Evolutionary conservation across 2,329 filamentous ascomycete species (phyloP).

Genomic region (Orbilia blumenaviensis): DNA sequence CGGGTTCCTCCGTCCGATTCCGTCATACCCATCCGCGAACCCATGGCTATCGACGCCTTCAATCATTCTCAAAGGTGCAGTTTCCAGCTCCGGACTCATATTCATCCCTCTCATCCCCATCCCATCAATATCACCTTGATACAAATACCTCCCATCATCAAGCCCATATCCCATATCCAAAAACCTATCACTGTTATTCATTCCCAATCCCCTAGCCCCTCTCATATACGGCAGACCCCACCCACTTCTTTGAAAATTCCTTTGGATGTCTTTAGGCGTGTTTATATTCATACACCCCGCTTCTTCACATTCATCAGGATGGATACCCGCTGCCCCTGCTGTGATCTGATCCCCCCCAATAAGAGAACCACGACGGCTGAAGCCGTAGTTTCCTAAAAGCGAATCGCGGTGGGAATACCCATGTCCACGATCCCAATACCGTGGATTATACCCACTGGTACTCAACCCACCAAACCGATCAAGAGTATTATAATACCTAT

Average conservation of each 20-base stretch:
- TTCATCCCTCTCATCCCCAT: background rate
- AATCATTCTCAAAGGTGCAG: background rate
- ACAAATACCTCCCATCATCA: conserved; percentile 3
- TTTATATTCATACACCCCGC: conserved; percentile 24
- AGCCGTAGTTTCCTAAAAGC: background rate
- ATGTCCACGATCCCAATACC: background rate
- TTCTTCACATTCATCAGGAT: conserved; percentile 40
- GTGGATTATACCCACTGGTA: conserved; percentile 1
- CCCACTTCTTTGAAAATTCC: background rate
- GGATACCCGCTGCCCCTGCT: too few species aligned
- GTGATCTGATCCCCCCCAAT: background rate
- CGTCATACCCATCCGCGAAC: conserved; percentile 1
- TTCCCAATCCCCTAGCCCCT: background rate
- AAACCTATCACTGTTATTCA: background rate
- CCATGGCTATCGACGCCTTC: conserved; percentile 19
- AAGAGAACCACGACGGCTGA: background rate
- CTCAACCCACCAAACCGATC: background rate
- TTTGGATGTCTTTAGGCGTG: conserved; percentile 12
- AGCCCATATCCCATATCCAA: background rate
- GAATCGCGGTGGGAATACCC: background rate
- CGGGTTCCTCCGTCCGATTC: background rate
- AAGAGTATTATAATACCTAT: background rate
- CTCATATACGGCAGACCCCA: conserved; percentile 6
- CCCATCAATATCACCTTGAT: background rate
- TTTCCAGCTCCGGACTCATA: background rate